These are phyloP conservation scores for Pulveroboletus sp. DNA, from an alignment of 768 basidiomycete species.

Conservation along the genomic window DNA sequence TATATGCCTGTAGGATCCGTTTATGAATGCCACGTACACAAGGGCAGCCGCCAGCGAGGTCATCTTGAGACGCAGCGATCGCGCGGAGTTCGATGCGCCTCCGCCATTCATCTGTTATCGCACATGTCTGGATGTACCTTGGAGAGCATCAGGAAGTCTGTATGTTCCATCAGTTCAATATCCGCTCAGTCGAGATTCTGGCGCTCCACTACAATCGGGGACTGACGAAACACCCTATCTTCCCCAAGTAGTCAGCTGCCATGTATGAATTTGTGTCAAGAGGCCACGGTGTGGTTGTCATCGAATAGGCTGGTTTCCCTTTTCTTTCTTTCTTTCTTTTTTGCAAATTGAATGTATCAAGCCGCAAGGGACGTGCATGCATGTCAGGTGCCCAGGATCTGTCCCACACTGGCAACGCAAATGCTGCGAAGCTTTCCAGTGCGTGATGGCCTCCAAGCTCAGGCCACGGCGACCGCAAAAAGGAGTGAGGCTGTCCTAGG, in stretches of 20 bases:
- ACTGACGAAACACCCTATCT: conserved; percentile 10
- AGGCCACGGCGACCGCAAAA: neutral
- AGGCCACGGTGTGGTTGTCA: conserved; percentile 6
- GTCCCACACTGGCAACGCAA: conserved; percentile 5
- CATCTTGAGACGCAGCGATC: conserved; percentile 12
- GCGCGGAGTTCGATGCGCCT: conserved; percentile 17
- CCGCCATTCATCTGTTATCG: conserved; percentile 12
- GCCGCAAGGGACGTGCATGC: conserved; percentile 13
- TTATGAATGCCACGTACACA: conserved; percentile 22
- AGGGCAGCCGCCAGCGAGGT: conserved; percentile 10
- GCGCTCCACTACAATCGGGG: conserved; percentile 19
- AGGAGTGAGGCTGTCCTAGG: conserved; percentile 21
- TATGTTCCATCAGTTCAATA: conserved; percentile 27
- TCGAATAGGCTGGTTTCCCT: conserved; percentile 1
- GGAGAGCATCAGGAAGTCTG: conserved; percentile 25
- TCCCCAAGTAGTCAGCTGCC: conserved; percentile 15
- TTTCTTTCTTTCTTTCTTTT: neutral
- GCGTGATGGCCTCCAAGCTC: conserved; percentile 7
- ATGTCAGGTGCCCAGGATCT: conserved; percentile 14
- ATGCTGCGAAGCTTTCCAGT: conserved; percentile 4
- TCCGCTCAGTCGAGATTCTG: conserved; percentile 30
- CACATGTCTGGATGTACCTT: conserved; percentile 15
- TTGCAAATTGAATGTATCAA: conserved; percentile 8
- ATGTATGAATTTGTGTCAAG: conserved; percentile 2
- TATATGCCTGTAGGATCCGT: conserved; percentile 13